phyloP scores from a whole-genome alignment of 2,329 filamentous ascomycete genomes.

The Celoporthe dispersa region DNA sequence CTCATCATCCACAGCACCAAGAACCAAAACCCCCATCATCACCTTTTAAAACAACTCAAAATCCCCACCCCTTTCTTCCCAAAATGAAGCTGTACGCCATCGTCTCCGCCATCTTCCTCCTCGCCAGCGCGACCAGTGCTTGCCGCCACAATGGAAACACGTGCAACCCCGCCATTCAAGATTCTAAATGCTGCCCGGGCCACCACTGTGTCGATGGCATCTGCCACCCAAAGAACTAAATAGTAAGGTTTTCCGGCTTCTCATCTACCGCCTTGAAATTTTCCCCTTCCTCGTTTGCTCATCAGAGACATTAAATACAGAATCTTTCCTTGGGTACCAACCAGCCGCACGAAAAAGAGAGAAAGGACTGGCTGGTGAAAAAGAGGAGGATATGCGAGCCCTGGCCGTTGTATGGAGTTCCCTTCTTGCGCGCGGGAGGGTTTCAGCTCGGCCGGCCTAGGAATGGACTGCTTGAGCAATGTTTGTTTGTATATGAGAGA shows the following conservation, averaged over 20 bases:
- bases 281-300: background rate
- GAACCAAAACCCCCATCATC: background rate
- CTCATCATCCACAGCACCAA: background rate
- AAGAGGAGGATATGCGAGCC: background rate
- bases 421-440: background rate
- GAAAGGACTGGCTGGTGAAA: background rate
- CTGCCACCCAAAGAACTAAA: background rate
- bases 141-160: background rate
- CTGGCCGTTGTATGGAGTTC: slow-evolving; percentile 5
- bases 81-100: slow-evolving; percentile 1
- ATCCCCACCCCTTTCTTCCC: background rate
- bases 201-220: background rate
- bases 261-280: too few relatives aligned
- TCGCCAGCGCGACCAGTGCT: background rate
- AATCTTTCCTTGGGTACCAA: background rate
- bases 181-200: background rate
- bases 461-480: background rate
- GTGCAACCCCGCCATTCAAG: background rate
- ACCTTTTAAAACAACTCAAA: background rate
- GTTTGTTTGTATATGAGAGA: background rate
- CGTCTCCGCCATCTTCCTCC: background rate
- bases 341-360: background rate
- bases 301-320: background rate
- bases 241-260: background rate
- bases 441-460: slow-evolving; percentile 1